Percentiles rank a stretch among this genome's conserved stretches.
These are phyloP conservation scores for Microbotryomycetes sp. DNA, from an alignment of 1,284 basidiomycete species.

Conservation along the genomic window DNA sequence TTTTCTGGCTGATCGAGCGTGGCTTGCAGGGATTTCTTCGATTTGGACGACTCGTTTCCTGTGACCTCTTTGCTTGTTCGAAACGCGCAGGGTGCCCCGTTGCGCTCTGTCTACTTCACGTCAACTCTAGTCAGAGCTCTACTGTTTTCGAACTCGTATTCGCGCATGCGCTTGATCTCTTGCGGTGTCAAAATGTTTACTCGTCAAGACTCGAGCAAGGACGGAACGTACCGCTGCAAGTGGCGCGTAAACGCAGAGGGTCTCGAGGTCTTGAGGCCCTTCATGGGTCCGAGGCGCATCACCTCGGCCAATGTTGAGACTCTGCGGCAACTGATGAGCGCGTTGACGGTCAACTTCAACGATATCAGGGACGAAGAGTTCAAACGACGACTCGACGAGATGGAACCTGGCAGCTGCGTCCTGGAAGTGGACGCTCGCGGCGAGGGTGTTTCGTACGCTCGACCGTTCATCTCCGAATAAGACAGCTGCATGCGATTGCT, in stretches of 20 bases:
- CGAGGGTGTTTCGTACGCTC: slow-evolving; percentile 52
- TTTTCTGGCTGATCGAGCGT: too few relatives aligned
- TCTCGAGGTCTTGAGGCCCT: slow-evolving; percentile 71
- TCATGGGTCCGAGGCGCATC: slow-evolving; percentile 60
- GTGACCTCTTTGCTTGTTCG: slow-evolving; percentile 73
- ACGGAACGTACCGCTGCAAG: slow-evolving; percentile 47
- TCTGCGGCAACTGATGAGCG: slow-evolving; percentile 54
- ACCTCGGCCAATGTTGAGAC: slow-evolving; percentile 56
- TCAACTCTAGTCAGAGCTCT: slow-evolving; percentile 70
- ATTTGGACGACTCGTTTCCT: slow-evolving; percentile 68
- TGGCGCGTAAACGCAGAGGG: slow-evolving; percentile 76
- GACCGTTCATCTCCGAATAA: slow-evolving; percentile 35
- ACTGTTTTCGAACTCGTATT: slow-evolving; percentile 75
- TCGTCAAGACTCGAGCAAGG: slow-evolving; percentile 50
- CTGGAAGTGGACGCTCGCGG: slow-evolving; percentile 58
- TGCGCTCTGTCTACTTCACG: slow-evolving; percentile 81
- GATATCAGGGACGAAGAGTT: slow-evolving; percentile 57
- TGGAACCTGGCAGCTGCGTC: slow-evolving; percentile 66
- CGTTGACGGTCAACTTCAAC: slow-evolving; percentile 46
- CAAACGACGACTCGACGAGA: slow-evolving; percentile 38
- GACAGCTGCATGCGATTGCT: neutral
- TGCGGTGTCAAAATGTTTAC: slow-evolving; percentile 76
- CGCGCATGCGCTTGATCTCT: slow-evolving; percentile 75
- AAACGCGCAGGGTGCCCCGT: slow-evolving; percentile 68
- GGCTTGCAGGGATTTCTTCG: slow-evolving; percentile 59